These are phyloP conservation scores for Fusarium equiseti DNA, from an alignment of 2,329 filamentous ascomycete species.

Conservation along the genomic window DNA sequence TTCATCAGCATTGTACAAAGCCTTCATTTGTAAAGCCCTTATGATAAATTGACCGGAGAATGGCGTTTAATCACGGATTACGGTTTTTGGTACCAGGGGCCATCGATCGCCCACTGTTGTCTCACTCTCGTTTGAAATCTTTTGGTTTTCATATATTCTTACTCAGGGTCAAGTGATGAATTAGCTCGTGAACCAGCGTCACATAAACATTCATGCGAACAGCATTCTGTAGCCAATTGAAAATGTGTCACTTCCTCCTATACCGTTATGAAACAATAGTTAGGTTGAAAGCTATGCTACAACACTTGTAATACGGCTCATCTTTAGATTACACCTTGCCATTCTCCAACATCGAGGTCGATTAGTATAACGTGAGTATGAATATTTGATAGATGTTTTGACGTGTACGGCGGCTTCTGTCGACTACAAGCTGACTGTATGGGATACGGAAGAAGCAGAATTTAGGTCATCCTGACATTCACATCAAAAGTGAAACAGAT, in stretches of 20 bases:
- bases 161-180: not conserved
- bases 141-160: constrained; percentile 18
- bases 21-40: constrained; percentile 4
- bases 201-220: not conserved
- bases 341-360: not conserved
- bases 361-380: not conserved
- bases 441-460: not conserved
- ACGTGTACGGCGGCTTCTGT: not conserved
- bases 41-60: constrained; percentile 25
- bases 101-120: not conserved
- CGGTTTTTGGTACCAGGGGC: not conserved
- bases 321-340: not conserved
- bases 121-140: constrained; percentile 4
- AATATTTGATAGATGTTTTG: not conserved
- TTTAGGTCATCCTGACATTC: not conserved
- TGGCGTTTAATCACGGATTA: constrained; percentile 29
- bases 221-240: not conserved
- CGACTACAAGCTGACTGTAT: constrained; percentile 10
- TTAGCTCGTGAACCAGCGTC: not conserved
- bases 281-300: not conserved
- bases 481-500: not conserved
- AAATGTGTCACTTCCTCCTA: not conserved
- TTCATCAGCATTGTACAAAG: constrained; percentile 8
- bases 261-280: not conserved
- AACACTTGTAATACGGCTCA: constrained; percentile 2